Conservation (phyloP, 768 basidiomycete species). For the Suillus hirtellus region DNA sequence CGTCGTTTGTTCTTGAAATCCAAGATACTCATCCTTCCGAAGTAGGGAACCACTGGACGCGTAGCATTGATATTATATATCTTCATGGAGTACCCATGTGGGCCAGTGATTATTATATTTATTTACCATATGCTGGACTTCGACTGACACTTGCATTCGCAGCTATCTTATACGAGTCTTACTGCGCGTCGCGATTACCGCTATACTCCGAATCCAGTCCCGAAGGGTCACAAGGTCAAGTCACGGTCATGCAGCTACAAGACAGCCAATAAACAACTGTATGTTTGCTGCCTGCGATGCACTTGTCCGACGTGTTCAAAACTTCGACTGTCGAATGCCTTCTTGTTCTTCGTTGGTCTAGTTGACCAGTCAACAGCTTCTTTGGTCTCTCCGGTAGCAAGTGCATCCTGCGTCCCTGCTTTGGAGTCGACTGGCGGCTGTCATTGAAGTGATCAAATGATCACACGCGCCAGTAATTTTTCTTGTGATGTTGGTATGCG, state of each 20-base stretch:
- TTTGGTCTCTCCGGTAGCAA: neutral
- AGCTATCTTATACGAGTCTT: neutral
- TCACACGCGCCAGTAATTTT: neutral
- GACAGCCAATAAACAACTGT: too few species aligned
- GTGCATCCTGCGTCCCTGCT: neutral
- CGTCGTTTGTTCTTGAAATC: neutral
- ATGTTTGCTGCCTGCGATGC: neutral
- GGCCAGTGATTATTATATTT: neutral
- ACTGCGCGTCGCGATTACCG: neutral
- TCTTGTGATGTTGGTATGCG: neutral
- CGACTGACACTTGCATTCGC: neutral
- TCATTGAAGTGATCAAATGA: neutral
- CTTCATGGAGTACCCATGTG: neutral
- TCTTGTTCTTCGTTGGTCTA: neutral
- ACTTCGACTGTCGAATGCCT: neutral
- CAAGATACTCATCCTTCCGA: neutral
- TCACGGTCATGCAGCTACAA: too few species aligned
- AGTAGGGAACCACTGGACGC: neutral
- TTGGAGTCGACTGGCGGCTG: neutral
- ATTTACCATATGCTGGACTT: neutral
- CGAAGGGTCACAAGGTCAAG: neutral
- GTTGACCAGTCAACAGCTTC: neutral
- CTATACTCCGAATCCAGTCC: neutral
- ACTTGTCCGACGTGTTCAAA: neutral
- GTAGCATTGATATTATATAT: neutral